Evolutionary conservation across 441 rosid genomes (phyloP), one percentile per base, ranked within the genome.

Genomic region (Macaranga tanarius): DNA sequence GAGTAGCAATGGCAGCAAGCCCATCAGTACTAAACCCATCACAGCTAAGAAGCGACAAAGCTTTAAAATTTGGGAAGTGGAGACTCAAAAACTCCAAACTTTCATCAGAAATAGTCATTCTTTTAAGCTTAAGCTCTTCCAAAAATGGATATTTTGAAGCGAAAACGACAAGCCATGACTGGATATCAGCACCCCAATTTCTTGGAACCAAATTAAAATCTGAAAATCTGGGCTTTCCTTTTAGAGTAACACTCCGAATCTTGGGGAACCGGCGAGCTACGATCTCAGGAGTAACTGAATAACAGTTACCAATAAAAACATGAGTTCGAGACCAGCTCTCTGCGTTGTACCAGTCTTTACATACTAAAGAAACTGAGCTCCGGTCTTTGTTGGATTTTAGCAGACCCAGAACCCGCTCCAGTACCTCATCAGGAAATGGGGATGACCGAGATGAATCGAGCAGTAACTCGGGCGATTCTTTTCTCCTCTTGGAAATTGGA

Each of bases 231-330:
- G 94, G 94, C 75, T 84, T 87, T 73, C 94, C 92, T 65, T 89
- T 86, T 57, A 89, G 75, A 9, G 86, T 86, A 28, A 87, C 85
- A 72, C 88, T 79, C 71, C 83, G 77, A 60, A 89, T 85, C 20
- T 76, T 86, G 0, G 89, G 87, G 67, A 88, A 89, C 55, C 90
- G 78, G 34, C 83, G 84, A 8, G 77, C 84, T 11, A 88, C 81
- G 45, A 88, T 86, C 75, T 85, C 84, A 13, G 89, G 89, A 7
- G 90, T 80, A 42, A 89, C 92, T 3, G 95, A 84, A 71, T 89
- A 89, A 54, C 90, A 89, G 84, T 89, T 89, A 0, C 90, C 92
- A 58, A 89, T 88, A 69, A 88, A 87, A 34, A 87, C 87, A 73
- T 75, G 83, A 22, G 84, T 71, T 50, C 94, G 71, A 8, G 92